Evolutionary conservation across 2,329 filamentous ascomycete species (phyloP), one percentile per base, ranked within the genome.

Genomic region (Epichloe sibirici): DNA sequence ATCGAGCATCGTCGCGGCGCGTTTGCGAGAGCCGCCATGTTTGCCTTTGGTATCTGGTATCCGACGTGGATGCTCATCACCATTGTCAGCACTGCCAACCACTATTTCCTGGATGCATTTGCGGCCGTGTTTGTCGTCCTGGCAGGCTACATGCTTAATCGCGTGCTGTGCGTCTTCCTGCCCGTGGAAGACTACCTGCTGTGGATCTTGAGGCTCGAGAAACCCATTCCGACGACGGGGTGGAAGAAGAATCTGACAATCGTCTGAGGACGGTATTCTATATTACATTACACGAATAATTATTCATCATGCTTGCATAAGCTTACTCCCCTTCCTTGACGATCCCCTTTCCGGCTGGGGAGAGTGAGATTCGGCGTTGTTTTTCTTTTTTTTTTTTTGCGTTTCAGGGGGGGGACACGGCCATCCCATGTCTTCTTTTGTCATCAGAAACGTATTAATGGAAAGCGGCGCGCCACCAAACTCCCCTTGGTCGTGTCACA

Each of bases 171-270:
- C 56, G 83, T 83, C 57, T 66, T 86, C 55, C 61, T 85, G 21
- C 74, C 76, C 0, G 52, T 85, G 4, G 82, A 86, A 63, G 82
- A 86, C 61, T 83, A 77, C 64, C 77, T 85, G 58, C 66, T 85
- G 38, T 82, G 76, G 75, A 65, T 73, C 6, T 67, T 81, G 58
- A 70, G 79, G 49, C 76, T 86, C 31, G 78, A 85, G 61, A 86
- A 85, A 66, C 81, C 81, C 0, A 69, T 71, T 5, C 77, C 76
- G 2, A 79, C 67, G 4, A 71, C 68, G 1, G 68, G 67, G 17
- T 58, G 56, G 45, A 62, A 57, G 51, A 62, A 60, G 56, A 58
- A 55, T 31, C 34, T 58, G 46, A 45, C 46, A 6, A 51, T 55
- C 12, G 51, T 53, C 7, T 57, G 51, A 48, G 44, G n/a, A 48